phyloP scores from a whole-genome alignment of 306 rosid species.

The Quercus agrifolia region DNA sequence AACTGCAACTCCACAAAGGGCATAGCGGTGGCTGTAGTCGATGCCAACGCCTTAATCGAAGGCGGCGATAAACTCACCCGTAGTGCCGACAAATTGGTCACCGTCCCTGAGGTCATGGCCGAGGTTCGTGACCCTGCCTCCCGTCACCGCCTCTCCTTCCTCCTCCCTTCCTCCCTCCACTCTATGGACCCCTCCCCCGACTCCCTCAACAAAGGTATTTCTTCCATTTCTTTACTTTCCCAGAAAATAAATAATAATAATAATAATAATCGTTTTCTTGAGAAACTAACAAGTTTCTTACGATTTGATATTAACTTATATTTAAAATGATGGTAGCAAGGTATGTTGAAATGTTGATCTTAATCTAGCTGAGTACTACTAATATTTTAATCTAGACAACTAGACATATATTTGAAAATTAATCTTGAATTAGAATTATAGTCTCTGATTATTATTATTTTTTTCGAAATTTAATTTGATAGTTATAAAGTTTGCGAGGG shows the following conservation, averaged over 20 bases:
- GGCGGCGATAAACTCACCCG: constrained; percentile 42
- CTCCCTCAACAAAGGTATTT: constrained; percentile 41
- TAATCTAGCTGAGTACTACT: constrained; percentile 18
- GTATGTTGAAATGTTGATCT: neutral
- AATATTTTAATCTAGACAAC: no score
- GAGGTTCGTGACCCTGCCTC: constrained; percentile 60
- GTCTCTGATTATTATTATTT: no score
- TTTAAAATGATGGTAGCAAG: no score
- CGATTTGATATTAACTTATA: no score
- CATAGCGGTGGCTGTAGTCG: constrained; percentile 47
- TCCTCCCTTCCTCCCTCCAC: constrained; percentile 41
- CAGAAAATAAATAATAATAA: neutral
- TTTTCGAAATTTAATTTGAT: neutral
- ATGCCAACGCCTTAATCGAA: constrained; percentile 50
- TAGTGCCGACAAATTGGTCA: constrained; percentile 46
- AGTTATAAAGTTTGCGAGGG: constrained; percentile 54
- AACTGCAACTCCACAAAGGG: constrained; percentile 51
- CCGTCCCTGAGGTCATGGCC: constrained; percentile 46
- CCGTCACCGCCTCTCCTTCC: constrained; percentile 48
- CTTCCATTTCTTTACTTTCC: no score
- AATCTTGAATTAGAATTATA: no score
- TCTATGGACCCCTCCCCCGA: constrained; percentile 54
- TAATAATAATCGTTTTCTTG: no score
- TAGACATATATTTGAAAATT: no score
- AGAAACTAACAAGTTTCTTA: no score